These are phyloP conservation scores for Sporopachydermia quercuum DNA, from an alignment of 805 yeast species.

Conservation along the genomic window DNA sequence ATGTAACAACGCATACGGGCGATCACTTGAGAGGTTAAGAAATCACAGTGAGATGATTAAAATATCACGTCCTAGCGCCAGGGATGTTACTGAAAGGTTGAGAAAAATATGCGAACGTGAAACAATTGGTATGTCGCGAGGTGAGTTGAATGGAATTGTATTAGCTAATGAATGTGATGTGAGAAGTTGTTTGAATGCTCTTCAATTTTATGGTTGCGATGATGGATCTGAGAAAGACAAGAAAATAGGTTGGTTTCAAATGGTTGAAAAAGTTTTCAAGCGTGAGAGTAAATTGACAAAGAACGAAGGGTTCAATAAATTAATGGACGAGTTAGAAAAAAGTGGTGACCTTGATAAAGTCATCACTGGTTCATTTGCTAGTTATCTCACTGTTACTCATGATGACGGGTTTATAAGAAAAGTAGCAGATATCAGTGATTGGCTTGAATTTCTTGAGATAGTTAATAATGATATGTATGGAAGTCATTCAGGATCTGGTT, in stretches of 20 bases:
- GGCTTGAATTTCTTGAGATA: constrained; percentile 38
- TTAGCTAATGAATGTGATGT: constrained; percentile 68
- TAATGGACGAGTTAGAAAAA: constrained; percentile 31
- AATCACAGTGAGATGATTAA: constrained; percentile 57
- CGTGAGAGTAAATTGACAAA: constrained; percentile 31
- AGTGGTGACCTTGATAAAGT: constrained; percentile 47
- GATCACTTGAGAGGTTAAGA: constrained; percentile 59
- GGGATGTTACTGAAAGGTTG: constrained; percentile 30
- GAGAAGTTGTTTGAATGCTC: constrained; percentile 67
- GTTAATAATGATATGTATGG: not conserved
- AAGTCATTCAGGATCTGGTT: not conserved
- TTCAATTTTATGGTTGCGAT: constrained; percentile 48
- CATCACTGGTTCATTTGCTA: constrained; percentile 48
- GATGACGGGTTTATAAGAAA: constrained; percentile 48
- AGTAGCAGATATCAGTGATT: constrained; percentile 52
- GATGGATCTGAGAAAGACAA: constrained; percentile 32
- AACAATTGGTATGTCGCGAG: constrained; percentile 29
- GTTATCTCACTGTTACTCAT: constrained; percentile 44
- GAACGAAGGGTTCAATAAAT: constrained; percentile 30
- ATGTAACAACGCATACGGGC: constrained; percentile 75
- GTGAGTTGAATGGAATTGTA: constrained; percentile 47
- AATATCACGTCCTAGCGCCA: constrained; percentile 43
- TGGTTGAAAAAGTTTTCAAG: constrained; percentile 47
- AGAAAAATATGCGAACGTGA: constrained; percentile 43
- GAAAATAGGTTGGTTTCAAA: constrained; percentile 48